Evolutionary conservation across 1,139 yeast species (phyloP).

Genomic region (Sugiyamaella novakii): DNA sequence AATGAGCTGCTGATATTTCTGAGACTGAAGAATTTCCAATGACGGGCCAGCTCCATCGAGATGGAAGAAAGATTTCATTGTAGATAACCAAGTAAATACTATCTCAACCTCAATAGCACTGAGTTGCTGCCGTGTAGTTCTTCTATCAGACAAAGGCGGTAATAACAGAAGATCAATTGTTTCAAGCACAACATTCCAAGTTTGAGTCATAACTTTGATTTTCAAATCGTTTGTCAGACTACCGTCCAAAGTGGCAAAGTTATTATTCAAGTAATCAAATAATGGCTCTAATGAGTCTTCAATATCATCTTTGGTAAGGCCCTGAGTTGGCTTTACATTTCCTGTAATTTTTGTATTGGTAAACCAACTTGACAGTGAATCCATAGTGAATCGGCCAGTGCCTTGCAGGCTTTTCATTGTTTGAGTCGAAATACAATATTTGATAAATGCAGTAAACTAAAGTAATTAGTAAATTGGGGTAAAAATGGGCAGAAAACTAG

Average conservation of each 20-base stretch:
- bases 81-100: slow-evolving; percentile 70
- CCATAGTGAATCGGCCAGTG: slow-evolving; percentile 46
- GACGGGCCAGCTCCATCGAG: slow-evolving; percentile 85
- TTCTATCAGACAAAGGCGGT: slow-evolving; percentile 67
- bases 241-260: slow-evolving; percentile 66
- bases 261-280: slow-evolving; percentile 72
- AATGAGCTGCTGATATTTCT: slow-evolving; percentile 63
- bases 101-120: slow-evolving; percentile 66
- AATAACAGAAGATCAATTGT: slow-evolving; percentile 69
- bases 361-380: slow-evolving; percentile 52
- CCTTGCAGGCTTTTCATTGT: slow-evolving; percentile 38
- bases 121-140: slow-evolving; percentile 52
- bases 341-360: slow-evolving; percentile 48
- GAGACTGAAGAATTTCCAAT: slow-evolving; percentile 61
- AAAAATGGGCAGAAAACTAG: too few relatives aligned
- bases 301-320: slow-evolving; percentile 52
- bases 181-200: slow-evolving; percentile 70
- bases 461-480: too few relatives aligned
- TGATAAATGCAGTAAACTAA: slow-evolving; percentile 45
- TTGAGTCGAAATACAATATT: slow-evolving; percentile 47
- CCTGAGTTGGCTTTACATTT: slow-evolving; percentile 21
- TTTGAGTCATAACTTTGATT: slow-evolving; percentile 68
- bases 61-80: slow-evolving; percentile 71
- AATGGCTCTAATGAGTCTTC: slow-evolving; percentile 74
- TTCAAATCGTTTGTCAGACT: slow-evolving; percentile 61